phyloP scores from a whole-genome alignment of 495 filamentous ascomycete genomes.

The Parmelia sp. region DNA sequence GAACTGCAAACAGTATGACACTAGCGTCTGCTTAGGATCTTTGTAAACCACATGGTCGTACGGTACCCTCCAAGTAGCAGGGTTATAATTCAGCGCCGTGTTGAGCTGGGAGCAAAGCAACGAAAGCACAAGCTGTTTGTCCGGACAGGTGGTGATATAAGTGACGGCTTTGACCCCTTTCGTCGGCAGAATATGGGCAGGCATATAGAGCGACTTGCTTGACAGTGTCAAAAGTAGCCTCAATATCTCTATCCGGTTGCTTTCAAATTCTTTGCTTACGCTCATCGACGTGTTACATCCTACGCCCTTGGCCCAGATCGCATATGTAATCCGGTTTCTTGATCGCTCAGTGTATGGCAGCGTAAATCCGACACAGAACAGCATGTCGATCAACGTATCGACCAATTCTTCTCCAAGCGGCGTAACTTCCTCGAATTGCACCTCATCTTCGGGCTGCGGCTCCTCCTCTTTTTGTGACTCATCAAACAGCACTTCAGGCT shows the following conservation, averaged over 20 bases:
- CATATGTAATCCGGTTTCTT: constrained; percentile 78
- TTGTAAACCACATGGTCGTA: constrained; percentile 93
- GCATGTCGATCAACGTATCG: constrained; percentile 79
- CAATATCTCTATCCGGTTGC: constrained; percentile 83
- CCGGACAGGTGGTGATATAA: constrained; percentile 77
- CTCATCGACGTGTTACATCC: constrained; percentile 87
- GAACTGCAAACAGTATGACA: constrained; percentile 86
- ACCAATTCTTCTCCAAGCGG: constrained; percentile 91
- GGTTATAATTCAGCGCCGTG: constrained; percentile 97
- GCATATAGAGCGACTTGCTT: constrained; percentile 89
- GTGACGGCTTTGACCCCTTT: constrained; percentile 83
- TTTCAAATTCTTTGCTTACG: constrained; percentile 84
- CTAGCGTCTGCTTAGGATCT: constrained; percentile 84
- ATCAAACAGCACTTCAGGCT: constrained; percentile 79
- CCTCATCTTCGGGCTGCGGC: constrained; percentile 36
- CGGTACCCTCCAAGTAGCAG: constrained; percentile 87
- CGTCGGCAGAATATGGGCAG: constrained; percentile 68
- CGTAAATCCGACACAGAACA: constrained; percentile 89
- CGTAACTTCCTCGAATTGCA: constrained; percentile 70
- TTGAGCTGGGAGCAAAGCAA: constrained; percentile 89
- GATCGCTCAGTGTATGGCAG: constrained; percentile 60
- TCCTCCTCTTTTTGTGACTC: constrained; percentile 53
- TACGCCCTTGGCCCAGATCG: constrained; percentile 97
- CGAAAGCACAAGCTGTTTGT: constrained; percentile 88
- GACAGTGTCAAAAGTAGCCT: constrained; percentile 79